These are phyloP conservation scores for Diphasiastrum complanatum DNA, from an alignment of 83 land plant species.

Conservation along the genomic window DNA sequence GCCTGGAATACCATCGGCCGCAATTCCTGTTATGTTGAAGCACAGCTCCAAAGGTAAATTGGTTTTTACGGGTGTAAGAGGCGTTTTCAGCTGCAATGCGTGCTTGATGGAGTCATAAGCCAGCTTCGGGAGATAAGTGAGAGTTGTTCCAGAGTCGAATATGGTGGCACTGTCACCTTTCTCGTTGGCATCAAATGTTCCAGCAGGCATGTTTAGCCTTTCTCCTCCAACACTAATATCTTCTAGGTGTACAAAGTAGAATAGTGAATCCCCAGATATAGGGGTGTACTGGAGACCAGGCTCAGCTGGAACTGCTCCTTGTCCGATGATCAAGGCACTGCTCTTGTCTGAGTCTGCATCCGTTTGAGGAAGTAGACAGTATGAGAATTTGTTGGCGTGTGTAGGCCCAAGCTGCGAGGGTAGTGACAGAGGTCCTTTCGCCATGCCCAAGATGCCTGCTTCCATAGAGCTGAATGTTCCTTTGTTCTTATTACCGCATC, in stretches of 20 bases:
- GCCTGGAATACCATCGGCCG: background rate
- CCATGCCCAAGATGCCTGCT: slow-evolving; percentile 7
- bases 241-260: background rate
- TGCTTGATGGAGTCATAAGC: background rate
- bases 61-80: background rate
- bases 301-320: background rate
- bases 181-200: background rate
- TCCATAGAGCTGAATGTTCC: slow-evolving; percentile 7
- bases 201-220: background rate
- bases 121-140: background rate
- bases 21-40: background rate
- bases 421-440: slow-evolving; percentile 3
- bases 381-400: slow-evolving; percentile 1
- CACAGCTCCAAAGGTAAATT: background rate
- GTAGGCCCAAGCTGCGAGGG: background rate
- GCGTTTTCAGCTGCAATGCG: background rate
- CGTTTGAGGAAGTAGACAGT: slow-evolving; percentile 4
- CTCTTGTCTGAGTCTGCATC: background rate
- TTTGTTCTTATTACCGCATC: background rate
- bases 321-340: background rate
- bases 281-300: background rate
- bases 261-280: background rate
- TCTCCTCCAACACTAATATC: background rate
- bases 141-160: slow-evolving; percentile 6
- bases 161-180: slow-evolving; percentile 3